A percentile compares a stretch with the other conserved stretches of the same genome.
Evolutionary conservation across 208 protist species (phyloP).

Genomic region (Acanthamoeba sp.): DNA sequence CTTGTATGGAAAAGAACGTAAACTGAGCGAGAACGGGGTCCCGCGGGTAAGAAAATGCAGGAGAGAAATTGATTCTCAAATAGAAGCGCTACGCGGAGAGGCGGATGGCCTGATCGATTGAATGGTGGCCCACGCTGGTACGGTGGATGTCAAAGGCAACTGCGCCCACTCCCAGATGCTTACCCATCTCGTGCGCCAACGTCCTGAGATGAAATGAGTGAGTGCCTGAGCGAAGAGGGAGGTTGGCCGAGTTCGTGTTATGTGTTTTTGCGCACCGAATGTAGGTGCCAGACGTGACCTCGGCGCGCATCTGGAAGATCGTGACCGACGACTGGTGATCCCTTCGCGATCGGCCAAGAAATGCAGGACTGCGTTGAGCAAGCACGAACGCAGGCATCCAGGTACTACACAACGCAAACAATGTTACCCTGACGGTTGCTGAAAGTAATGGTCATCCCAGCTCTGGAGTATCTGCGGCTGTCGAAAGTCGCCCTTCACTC

Average conservation of each 20-base stretch:
- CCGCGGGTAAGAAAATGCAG: too few relatives aligned
- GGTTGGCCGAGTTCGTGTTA: background rate
- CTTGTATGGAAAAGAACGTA: too few relatives aligned
- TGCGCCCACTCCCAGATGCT: background rate
- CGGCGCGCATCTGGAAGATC: background rate
- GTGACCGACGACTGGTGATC: background rate
- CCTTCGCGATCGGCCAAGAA: too few relatives aligned
- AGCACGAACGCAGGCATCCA: too few relatives aligned
- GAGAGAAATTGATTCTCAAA: too few relatives aligned
- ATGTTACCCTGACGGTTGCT: background rate
- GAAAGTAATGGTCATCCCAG: slow-evolving; percentile 51
- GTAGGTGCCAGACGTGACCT: slow-evolving; percentile 57
- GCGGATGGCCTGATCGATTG: background rate
- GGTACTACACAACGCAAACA: background rate
- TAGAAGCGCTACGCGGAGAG: too few relatives aligned
- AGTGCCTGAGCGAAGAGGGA: too few relatives aligned
- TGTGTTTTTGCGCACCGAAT: background rate
- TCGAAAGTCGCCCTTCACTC: slow-evolving; percentile 45
- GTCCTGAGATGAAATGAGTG: too few relatives aligned
- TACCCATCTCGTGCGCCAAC: background rate
- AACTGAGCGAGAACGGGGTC: too few relatives aligned
- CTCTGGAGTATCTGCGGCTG: slow-evolving; percentile 52
- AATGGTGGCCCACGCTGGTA: background rate
- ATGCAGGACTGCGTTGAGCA: too few relatives aligned
- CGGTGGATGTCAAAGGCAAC: background rate